A percentile compares a stretch with the other conserved stretches of the same genome.
Conservation (phyloP, 345 rosid genomes). For the Combretum micranthum region DNA sequence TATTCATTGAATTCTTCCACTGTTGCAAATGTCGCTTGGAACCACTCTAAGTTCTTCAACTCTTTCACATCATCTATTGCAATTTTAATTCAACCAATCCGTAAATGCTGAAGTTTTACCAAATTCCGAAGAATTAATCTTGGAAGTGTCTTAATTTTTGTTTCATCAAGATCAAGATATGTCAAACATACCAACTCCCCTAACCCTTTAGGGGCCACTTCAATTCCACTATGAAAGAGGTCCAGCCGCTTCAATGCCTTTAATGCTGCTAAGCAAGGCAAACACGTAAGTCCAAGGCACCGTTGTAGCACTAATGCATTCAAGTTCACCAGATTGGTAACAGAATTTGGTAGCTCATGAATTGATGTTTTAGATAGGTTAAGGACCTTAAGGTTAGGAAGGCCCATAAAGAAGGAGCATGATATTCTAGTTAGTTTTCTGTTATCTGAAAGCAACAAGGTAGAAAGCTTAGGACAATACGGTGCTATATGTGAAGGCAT, state of each 20-base stretch:
- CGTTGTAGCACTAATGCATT: background rate
- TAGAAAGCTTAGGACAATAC: constrained; percentile 7
- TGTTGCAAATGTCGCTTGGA: background rate
- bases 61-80: background rate
- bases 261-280: constrained; percentile 17
- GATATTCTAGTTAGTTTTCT: background rate
- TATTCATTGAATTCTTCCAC: background rate
- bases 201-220: constrained; percentile 14
- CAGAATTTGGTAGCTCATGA: constrained; percentile 5
- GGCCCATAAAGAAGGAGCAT: constrained; percentile 4
- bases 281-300: background rate
- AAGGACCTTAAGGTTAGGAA: constrained; percentile 11
- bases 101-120: background rate
- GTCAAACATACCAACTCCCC: constrained; percentile 7
- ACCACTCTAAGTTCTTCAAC: constrained; percentile 8
- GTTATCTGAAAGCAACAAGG: constrained; percentile 6
- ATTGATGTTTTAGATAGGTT: constrained; percentile 4
- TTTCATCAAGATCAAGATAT: constrained; percentile 6
- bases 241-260: constrained; percentile 12
- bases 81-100: background rate
- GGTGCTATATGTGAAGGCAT: background rate
- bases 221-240: background rate
- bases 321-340: constrained; percentile 6
- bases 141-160: background rate
- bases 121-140: background rate